These are phyloP conservation scores for Hanseniaspora singularis DNA, from an alignment of 805 yeast genomes.

Conservation along the genomic window DNA sequence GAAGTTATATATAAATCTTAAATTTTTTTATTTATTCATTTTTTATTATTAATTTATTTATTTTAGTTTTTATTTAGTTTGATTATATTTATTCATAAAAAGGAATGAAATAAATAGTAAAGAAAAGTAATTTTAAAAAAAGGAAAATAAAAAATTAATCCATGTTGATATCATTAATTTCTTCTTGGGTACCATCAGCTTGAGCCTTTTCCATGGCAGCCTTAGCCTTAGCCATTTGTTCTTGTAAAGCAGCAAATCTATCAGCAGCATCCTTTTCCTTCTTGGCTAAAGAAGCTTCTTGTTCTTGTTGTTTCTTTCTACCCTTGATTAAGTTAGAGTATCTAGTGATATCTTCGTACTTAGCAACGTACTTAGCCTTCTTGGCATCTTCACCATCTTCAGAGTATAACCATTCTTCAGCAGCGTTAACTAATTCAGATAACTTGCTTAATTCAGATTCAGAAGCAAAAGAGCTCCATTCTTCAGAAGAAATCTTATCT, in stretches of 20 bases:
- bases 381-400: slow-evolving; percentile 85
- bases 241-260: slow-evolving; percentile 71
- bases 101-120: no score
- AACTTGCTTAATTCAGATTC: slow-evolving; percentile 81
- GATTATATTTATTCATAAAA: no score
- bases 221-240: slow-evolving; percentile 48
- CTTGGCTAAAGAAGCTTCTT: slow-evolving; percentile 83
- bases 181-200: slow-evolving; percentile 24
- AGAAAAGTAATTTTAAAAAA: no score
- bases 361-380: slow-evolving; percentile 94
- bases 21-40: no score
- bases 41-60: not conserved
- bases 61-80: not conserved
- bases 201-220: slow-evolving; percentile 25
- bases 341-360: slow-evolving; percentile 91
- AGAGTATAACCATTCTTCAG: slow-evolving; percentile 98
- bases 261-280: slow-evolving; percentile 81
- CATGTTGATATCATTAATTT: slow-evolving; percentile 33
- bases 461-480: slow-evolving; percentile 75
- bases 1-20: no score
- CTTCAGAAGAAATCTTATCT: slow-evolving; percentile 65
- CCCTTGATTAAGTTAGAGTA: slow-evolving; percentile 92
- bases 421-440: slow-evolving; percentile 56
- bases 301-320: slow-evolving; percentile 85
- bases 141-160: slow-evolving; percentile 21